Conservation (phyloP, 2,329 filamentous ascomycete species). For the Pseudocercospora crystallina region DNA sequence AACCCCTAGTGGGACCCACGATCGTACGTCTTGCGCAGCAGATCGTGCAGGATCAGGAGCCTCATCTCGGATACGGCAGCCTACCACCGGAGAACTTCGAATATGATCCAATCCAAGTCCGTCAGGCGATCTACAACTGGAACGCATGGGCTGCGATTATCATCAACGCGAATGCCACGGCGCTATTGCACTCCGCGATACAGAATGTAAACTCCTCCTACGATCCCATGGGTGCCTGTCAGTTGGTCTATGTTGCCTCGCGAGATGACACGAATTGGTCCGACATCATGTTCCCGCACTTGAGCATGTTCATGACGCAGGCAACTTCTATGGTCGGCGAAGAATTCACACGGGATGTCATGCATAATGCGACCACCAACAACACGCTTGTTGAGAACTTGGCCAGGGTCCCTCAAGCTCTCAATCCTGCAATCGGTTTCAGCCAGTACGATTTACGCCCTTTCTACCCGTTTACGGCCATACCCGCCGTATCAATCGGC, state of each 20-base stretch:
- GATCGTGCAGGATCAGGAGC: conserved; percentile 40
- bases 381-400: conserved; percentile 44
- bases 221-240: conserved; percentile 59
- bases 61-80: conserved; percentile 53
- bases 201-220: conserved; percentile 57
- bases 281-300: conserved; percentile 54
- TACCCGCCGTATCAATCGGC: conserved; percentile 61
- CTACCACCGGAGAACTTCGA: conserved; percentile 53
- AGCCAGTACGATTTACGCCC: conserved; percentile 59
- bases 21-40: conserved; percentile 49
- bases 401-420: conserved; percentile 51
- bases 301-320: conserved; percentile 49
- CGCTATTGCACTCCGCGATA: conserved; percentile 57
- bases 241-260: conserved; percentile 57
- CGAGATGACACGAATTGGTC: conserved; percentile 57
- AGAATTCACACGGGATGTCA: conserved; percentile 43
- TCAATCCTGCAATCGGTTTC: conserved; percentile 59
- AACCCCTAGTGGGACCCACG: conserved; percentile 58
- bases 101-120: conserved; percentile 57
- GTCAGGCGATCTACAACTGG: conserved; percentile 59
- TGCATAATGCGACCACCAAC: conserved; percentile 43
- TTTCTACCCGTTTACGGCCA: conserved; percentile 55
- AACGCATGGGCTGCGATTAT: conserved; percentile 62
- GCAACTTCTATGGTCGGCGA: conserved; percentile 52
- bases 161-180: conserved; percentile 62